Conservation (phyloP, 495 filamentous ascomycete species). For the Endocarpon pusillum region DNA sequence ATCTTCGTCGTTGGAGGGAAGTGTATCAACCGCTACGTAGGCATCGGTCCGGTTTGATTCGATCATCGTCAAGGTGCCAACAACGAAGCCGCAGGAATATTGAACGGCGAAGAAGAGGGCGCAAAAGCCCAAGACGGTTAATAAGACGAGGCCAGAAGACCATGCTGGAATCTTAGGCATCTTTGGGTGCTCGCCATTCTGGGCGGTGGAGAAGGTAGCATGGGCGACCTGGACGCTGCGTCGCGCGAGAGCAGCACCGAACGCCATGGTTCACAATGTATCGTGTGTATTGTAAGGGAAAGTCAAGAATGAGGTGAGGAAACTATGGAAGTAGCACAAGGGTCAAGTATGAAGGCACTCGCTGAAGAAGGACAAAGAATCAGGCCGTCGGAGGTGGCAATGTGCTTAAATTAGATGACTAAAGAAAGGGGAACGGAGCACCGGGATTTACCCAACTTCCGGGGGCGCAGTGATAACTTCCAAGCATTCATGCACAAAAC, state of each 20-base stretch:
- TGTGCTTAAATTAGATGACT: too few relatives aligned
- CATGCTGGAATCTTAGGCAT: slow-evolving; percentile 11
- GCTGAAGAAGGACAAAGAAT: too few relatives aligned
- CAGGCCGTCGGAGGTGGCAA: too few relatives aligned
- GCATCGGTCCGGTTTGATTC: slow-evolving; percentile 43
- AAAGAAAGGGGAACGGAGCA: too few relatives aligned
- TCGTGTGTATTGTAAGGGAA: too few relatives aligned
- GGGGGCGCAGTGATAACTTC: too few relatives aligned
- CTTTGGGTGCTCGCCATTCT: slow-evolving; percentile 8
- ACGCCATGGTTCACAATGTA: too few relatives aligned
- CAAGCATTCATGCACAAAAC: too few relatives aligned
- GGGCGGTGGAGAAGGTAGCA: slow-evolving; percentile 3
- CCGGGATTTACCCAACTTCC: too few relatives aligned
- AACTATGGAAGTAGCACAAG: too few relatives aligned
- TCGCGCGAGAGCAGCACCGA: slow-evolving; percentile 16
- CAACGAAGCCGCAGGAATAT: slow-evolving; percentile 41
- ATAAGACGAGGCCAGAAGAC: slow-evolving; percentile 8
- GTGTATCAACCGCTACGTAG: slow-evolving; percentile 22
- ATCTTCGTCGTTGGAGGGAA: slow-evolving; percentile 12
- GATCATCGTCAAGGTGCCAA: slow-evolving; percentile 42
- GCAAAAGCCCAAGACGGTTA: slow-evolving; percentile 10
- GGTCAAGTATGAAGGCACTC: too few relatives aligned
- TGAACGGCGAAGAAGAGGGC: slow-evolving; percentile 14
- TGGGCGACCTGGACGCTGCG: slow-evolving; percentile 15
- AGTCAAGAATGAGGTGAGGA: too few relatives aligned